Conservation (phyloP, 331 rosid genomes). For the Malus hybrid region DNA sequence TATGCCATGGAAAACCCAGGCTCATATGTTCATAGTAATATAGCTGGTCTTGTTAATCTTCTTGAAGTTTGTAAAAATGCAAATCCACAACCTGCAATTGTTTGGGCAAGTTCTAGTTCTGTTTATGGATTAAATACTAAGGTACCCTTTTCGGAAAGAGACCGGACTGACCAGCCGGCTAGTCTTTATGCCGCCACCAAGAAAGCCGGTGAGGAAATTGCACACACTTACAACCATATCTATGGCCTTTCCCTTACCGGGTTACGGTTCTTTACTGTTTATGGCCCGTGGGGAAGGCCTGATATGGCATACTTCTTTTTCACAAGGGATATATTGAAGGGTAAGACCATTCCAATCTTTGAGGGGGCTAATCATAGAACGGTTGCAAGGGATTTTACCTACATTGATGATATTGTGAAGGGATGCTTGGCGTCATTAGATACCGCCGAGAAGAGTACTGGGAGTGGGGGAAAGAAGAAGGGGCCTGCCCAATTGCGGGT, state of each 20-base stretch:
- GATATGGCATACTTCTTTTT: constrained; percentile 79
- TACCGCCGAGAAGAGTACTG: constrained; percentile 50
- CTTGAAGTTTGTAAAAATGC: constrained; percentile 67
- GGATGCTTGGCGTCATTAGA: constrained; percentile 69
- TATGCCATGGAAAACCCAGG: constrained; percentile 85
- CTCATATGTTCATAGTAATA: constrained; percentile 77
- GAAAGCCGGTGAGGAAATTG: constrained; percentile 77
- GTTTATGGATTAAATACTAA: constrained; percentile 73
- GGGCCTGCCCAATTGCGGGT: constrained; percentile 33
- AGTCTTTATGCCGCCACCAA: constrained; percentile 81
- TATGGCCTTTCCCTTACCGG: constrained; percentile 74
- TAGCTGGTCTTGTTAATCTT: constrained; percentile 76
- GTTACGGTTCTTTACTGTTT: constrained; percentile 63
- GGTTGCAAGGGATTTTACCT: constrained; percentile 67
- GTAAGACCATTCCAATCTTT: constrained; percentile 47
- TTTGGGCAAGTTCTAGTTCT: constrained; percentile 81
- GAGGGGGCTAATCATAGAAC: constrained; percentile 65
- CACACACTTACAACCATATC: constrained; percentile 67
- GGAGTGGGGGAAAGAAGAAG: constrained; percentile 29
- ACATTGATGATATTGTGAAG: constrained; percentile 67
- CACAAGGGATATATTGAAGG: constrained; percentile 61
- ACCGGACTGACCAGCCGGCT: constrained; percentile 76
- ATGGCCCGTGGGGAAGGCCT: constrained; percentile 81
- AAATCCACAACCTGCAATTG: constrained; percentile 76
- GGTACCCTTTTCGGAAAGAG: constrained; percentile 76